Evolutionary conservation across 148 eudicot genomes (phyloP), one percentile per base, ranked within the genome.

Genomic region (Spergularia marina): DNA sequence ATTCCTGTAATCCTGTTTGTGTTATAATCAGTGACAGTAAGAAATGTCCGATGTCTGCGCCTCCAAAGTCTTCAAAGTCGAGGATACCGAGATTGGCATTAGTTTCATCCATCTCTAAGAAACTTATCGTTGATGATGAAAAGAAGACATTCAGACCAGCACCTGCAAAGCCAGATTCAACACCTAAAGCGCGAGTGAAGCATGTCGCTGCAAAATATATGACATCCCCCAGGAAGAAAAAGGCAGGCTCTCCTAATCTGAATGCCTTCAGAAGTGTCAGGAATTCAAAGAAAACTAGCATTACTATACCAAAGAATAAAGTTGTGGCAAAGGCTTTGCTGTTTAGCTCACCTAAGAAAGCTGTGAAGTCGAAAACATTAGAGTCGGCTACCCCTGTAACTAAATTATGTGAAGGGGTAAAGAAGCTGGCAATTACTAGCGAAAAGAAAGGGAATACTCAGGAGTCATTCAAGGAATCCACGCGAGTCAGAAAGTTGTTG

Each of bases 141-240:
- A 74, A 84, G 70, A 78, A 65, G 53, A 76, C 78, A 34, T 68
- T 57, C 39, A 76, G 70, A 71, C 61, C 60, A 10, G 85, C 74
- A 17, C 69, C 77, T 65, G 23, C 83, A 18, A 89, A 85, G 77
- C 68, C 77, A 40, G 70, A 41, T 53, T 71, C 89, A 53, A 90
- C 97, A 53, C 91, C 98, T 14, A 82, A 80, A 77, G 67, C 80
- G 5, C 85, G 86, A 76, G 82, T 75, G 51, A 94, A 84, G 85
- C 91, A 87, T 76, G 97, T 91, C 80, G 85, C 98, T 68, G 91
- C 98, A 6, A 94, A 94, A 90, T 94, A 94, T 71, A 89, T 91
- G 79, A 94, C 97, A 53, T 87, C 98, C 53, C 91, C 91, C 23
- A 89, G 90, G 82, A 88, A 77, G 84, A 94, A 87, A 65, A 86